These are phyloP conservation scores for Chaetomium fimeti DNA, from an alignment of 495 filamentous ascomycete genomes.

Conservation along the genomic window DNA sequence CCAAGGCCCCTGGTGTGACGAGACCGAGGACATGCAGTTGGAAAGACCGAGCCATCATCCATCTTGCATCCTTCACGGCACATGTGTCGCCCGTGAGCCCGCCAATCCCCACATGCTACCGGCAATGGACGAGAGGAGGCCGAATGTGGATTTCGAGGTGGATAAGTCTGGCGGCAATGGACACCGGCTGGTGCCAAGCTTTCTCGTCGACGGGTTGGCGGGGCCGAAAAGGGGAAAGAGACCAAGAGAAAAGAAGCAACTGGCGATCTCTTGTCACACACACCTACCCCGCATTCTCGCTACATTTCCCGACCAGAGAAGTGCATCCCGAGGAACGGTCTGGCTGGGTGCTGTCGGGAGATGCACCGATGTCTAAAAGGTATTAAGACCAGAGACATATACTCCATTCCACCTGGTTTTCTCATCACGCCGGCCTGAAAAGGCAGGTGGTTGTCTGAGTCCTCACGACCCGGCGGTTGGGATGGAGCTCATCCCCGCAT, in stretches of 20 bases:
- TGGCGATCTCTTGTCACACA: not conserved
- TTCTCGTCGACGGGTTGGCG: conserved; percentile 9
- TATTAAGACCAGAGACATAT: conserved; percentile 13
- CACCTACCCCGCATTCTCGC: conserved; percentile 24
- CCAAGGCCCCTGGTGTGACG: conserved; percentile 3
- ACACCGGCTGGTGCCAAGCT: conserved; percentile 22
- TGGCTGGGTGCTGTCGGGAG: conserved; percentile 2
- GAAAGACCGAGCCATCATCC: conserved; percentile 5
- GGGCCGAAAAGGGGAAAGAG: not conserved
- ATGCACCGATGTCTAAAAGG: not conserved
- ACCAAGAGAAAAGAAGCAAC: not conserved
- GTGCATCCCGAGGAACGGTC: not conserved
- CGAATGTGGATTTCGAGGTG: conserved; percentile 15
- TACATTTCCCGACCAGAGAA: conserved; percentile 17
- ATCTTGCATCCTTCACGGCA: conserved; percentile 1
- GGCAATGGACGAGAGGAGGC: conserved; percentile 15
- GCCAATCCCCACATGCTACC: conserved; percentile 13
- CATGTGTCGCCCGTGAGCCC: not conserved
- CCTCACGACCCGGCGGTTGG: conserved; percentile 21
- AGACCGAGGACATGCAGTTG: conserved; percentile 11
- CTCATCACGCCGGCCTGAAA: conserved; percentile 14
- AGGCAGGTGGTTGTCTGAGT: conserved; percentile 24
- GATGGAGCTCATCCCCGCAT: conserved; percentile 15
- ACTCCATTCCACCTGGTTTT: conserved; percentile 11
- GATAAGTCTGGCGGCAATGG: conserved; percentile 6